Percentiles rank a stretch among this genome's conserved stretches.
Conservation (phyloP, 305 asterid species). For the Fraxinus sp. region DNA sequence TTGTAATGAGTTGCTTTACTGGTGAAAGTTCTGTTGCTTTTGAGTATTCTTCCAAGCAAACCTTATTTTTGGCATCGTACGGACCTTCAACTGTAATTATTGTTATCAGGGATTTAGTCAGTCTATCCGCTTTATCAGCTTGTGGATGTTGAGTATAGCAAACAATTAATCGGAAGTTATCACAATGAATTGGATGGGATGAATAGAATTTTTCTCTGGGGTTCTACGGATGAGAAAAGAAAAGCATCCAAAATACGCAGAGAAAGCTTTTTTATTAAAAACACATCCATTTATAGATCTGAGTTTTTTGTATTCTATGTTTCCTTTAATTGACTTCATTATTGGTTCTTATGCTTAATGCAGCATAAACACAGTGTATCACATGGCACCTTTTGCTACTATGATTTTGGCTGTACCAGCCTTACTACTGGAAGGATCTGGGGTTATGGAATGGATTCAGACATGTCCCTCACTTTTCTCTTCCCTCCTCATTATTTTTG, state of each 20-base stretch:
- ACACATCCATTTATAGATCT: not conserved
- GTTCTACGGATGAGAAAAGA: not conserved
- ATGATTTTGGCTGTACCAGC: constrained; percentile 81
- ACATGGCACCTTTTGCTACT: constrained; percentile 91
- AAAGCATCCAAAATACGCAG: not conserved
- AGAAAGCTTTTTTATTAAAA: not conserved
- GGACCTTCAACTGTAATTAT: not conserved
- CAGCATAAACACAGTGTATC: constrained; percentile 90
- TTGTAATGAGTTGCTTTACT: not conserved
- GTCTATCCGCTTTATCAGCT: not conserved
- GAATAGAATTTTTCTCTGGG: not conserved
- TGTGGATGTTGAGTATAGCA: not conserved
- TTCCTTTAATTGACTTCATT: not conserved
- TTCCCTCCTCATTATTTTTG: constrained; percentile 59
- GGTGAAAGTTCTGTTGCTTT: not conserved
- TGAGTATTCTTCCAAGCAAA: not conserved
- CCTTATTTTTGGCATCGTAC: not conserved
- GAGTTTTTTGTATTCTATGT: not conserved
- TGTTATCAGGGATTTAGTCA: not conserved
- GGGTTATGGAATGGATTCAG: constrained; percentile 60
- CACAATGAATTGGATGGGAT: not conserved
- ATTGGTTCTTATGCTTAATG: constrained; percentile 18
- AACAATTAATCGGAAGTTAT: not conserved
- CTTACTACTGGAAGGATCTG: constrained; percentile 73
- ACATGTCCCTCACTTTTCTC: constrained; percentile 55